Percentiles rank a stretch among this genome's conserved stretches.
phyloP scores from a whole-genome alignment of 495 filamentous ascomycete genomes.

The Neurospora sp. region DNA sequence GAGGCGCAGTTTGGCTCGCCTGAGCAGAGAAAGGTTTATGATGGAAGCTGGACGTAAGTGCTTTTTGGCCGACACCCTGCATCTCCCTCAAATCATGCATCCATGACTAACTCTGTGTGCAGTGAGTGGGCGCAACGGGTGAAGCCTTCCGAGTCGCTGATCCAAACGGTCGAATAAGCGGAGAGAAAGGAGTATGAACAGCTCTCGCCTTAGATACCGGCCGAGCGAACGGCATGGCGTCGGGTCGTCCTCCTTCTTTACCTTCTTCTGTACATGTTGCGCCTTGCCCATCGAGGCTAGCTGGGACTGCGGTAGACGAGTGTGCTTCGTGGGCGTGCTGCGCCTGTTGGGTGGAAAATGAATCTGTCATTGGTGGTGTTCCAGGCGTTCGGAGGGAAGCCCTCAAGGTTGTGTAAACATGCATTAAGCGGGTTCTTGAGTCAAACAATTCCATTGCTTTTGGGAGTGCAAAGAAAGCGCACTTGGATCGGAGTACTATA shows the following conservation, averaged over 20 bases:
- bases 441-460: constrained; percentile 1
- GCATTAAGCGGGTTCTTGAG: not conserved
- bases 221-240: not conserved
- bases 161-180: constrained; percentile 18
- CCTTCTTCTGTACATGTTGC: not conserved
- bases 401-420: not conserved
- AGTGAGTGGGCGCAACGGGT: constrained; percentile 66
- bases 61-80: not conserved
- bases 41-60: constrained; percentile 96
- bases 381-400: not conserved
- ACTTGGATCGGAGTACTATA: not conserved
- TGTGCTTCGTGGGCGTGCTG: not conserved
- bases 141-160: constrained; percentile 31
- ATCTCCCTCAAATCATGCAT: not conserved
- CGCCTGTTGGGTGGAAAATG: not conserved
- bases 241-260: not conserved
- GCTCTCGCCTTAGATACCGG: not conserved
- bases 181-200: not conserved
- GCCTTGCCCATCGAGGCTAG: not conserved
- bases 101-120: not conserved
- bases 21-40: constrained; percentile 68
- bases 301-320: not conserved
- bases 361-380: not conserved
- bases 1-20: constrained; percentile 65
- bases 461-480: not conserved